Base-by-base conservation (phyloP, 164 flowering plant genomes). In the Malania oleifera region DNA sequence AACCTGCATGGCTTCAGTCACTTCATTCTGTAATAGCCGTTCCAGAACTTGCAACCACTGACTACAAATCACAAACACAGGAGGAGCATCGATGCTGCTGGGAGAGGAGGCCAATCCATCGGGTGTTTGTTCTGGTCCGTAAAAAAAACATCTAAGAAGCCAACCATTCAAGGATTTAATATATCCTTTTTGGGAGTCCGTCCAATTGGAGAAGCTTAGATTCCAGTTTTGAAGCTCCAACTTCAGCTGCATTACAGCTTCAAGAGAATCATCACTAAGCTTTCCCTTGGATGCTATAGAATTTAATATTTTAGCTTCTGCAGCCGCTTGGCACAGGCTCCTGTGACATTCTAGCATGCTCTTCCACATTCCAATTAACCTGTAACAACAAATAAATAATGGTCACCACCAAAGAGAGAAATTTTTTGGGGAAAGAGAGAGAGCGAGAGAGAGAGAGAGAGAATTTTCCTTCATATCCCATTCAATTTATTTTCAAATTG, bases 331-430 rank as follows among this genome's bases (percentile, higher is more conserved):
- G 56, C 55, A 69, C 64, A 83, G 86, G 41, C 47, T 29, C 26
- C 49, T 73, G 63, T 81, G 86, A 61, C 83, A 80, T 53, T 83
- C 82, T 31, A 72, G 66, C 91, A 85, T 81, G 17, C 40, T 56
- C 69, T 72, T 75, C 91, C 91, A 85, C 91, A 85, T 85, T 44
- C 48, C 59, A 7, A 56, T 23, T 23, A 83, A 72, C 64, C 91
- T 85, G 35, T 6, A 46, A 23, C 7, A 9, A 12, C 50, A 22
- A 15, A 22, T 20, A 15, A 20, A 46, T 46, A 15, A 23, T 1
- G 13, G 18, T 22, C 20, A 15, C 8, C 20, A n/a, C 5, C 20
- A 43, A 7, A 11, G 13, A 38, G 41, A 38, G 13, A 38, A 39
- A 39, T 10, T 39, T 39, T 39, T 10, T 0, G 43, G n/a, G n/a